Base-by-base conservation (phyloP, 192 early-diverging fungal species). In the Lobosporangium transversale region DNA sequence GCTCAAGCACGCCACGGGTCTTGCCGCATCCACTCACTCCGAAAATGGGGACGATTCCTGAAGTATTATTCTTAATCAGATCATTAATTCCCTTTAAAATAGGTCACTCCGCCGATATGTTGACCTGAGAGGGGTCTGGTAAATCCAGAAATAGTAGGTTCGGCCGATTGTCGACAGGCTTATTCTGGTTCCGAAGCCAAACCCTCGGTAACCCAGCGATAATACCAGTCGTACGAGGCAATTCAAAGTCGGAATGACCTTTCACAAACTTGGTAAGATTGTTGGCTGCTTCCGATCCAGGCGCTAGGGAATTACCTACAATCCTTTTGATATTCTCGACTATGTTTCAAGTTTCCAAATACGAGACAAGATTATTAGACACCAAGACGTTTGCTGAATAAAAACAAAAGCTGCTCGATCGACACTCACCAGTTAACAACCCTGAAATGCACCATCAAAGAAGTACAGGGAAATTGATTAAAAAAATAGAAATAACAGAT, bases 321-420 rank as follows among this genome's bases (percentile, higher is more conserved):
- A 61, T 61, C 59, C 35, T 61, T 50, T 61, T 61, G 47, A 61
- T 31, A 50, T 62, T n/a, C n/a, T n/a, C n/a, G n/a, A n/a, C n/a
- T n/a, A n/a, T n/a, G n/a, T n/a, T n/a, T n/a, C n/a, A n/a, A n/a
- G n/a, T n/a, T n/a, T n/a, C n/a, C n/a, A n/a, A n/a, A n/a, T n/a
- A n/a, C n/a, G n/a, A n/a, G n/a, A n/a, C n/a, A n/a, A n/a, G n/a
- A n/a, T n/a, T n/a, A n/a, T n/a, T n/a, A n/a, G n/a, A n/a, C n/a
- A n/a, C n/a, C n/a, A n/a, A n/a, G n/a, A n/a, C n/a, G n/a, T n/a
- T n/a, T n/a, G n/a, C n/a, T n/a, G n/a, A n/a, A n/a, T n/a, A n/a
- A n/a, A n/a, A n/a, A n/a, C n/a, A n/a, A n/a, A n/a, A n/a, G n/a
- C n/a, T n/a, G n/a, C n/a, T n/a, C n/a, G n/a, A n/a, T n/a, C n/a